Evolutionary conservation across 2,329 filamentous ascomycete species (phyloP).

Genomic region (Phyllosticta citrichinensis): DNA sequence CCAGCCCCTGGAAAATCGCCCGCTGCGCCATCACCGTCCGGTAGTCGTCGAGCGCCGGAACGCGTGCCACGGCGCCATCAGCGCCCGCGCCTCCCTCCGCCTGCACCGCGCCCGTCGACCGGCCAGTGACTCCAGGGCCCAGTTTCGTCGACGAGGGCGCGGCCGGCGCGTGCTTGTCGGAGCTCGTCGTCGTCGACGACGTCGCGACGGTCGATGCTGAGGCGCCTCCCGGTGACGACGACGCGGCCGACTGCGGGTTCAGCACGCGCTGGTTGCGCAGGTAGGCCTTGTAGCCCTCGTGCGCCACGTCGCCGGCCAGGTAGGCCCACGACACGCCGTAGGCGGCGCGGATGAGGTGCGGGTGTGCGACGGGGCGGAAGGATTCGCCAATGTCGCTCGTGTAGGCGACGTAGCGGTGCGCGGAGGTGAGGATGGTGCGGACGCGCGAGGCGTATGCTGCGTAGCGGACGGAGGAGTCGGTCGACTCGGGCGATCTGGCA

Average conservation of each 20-base stretch:
- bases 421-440: constrained; percentile 77
- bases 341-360: constrained; percentile 66
- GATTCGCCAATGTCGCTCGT: constrained; percentile 95
- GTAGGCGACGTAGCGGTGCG: constrained; percentile 94
- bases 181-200: background rate
- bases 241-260: constrained; percentile 48
- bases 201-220: constrained; percentile 18
- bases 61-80: constrained; percentile 15
- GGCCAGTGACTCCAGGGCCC: constrained; percentile 14
- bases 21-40: constrained; percentile 84
- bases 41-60: constrained; percentile 80
- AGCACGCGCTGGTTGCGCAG: constrained; percentile 69
- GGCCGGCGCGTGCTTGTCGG: constrained; percentile 9
- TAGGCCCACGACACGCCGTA: constrained; percentile 93
- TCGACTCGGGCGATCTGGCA: constrained; percentile 63
- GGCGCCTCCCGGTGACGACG: background rate
- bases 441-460: constrained; percentile 82
- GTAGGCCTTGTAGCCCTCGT: constrained; percentile 95
- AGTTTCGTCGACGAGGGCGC: constrained; percentile 16
- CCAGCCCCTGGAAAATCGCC: constrained; percentile 80
- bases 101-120: constrained; percentile 12
- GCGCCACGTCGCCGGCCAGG: constrained; percentile 75
- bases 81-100: constrained; percentile 16
- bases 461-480: constrained; percentile 78
- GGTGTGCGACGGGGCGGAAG: constrained; percentile 87